phyloP scores from a whole-genome alignment of 495 filamentous ascomycete species.

The Collariella sp. region DNA sequence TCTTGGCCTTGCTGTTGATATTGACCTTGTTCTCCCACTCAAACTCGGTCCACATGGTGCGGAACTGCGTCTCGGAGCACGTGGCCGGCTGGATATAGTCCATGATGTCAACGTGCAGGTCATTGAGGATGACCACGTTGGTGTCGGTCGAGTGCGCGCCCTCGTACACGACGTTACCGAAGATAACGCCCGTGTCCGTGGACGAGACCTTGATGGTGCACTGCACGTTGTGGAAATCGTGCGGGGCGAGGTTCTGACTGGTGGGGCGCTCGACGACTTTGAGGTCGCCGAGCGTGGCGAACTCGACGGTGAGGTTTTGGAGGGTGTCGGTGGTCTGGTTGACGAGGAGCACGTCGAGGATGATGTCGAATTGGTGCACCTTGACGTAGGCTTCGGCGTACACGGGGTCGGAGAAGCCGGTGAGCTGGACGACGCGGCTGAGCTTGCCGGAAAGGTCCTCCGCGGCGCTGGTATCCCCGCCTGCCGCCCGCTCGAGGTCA shows the following conservation, averaged over 20 bases:
- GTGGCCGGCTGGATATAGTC: slow-evolving; percentile 98
- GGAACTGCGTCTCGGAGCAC: slow-evolving; percentile 97
- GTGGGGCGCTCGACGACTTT: slow-evolving; percentile 96
- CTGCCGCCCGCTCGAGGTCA: slow-evolving; percentile 90
- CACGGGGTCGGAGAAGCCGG: slow-evolving; percentile 96
- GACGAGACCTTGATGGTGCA: slow-evolving; percentile 99
- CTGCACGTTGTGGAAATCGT: slow-evolving; percentile 96
- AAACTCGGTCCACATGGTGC: slow-evolving; percentile 99
- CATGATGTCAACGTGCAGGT: slow-evolving; percentile 99
- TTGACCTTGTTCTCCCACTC: slow-evolving; percentile 99
- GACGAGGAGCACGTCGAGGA: slow-evolving; percentile 91
- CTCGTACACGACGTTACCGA: slow-evolving; percentile 98
- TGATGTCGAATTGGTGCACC: slow-evolving; percentile 98
- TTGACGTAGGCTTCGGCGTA: slow-evolving; percentile 98
- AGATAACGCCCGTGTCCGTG: slow-evolving; percentile 98
- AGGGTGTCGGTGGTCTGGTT: slow-evolving; percentile 97
- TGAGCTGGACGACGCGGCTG: slow-evolving; percentile 92
- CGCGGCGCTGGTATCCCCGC: slow-evolving; percentile 64
- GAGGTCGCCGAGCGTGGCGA: slow-evolving; percentile 93
- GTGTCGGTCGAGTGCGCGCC: slow-evolving; percentile 90
- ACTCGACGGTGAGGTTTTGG: slow-evolving; percentile 95
- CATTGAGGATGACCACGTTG: slow-evolving; percentile 96
- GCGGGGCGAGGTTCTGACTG: slow-evolving; percentile 87
- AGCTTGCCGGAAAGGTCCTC: slow-evolving; percentile 90
- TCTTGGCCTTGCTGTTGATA: slow-evolving; percentile 95